Conservation (phyloP, 495 filamentous ascomycete species). For the Annulohypoxylon moriforme region DNA sequence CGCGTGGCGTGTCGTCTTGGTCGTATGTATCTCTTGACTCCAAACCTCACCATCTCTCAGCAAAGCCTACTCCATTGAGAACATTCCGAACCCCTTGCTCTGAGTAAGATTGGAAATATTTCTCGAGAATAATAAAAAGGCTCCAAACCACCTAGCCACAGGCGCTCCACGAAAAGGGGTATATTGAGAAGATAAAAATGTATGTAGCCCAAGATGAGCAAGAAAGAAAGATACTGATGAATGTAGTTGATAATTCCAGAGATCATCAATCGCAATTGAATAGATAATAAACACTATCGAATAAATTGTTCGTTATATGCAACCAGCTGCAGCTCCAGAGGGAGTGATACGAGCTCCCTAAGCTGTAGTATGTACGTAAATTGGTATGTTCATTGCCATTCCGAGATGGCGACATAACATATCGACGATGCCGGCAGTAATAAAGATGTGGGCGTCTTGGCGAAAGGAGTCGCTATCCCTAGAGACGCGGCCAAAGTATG, state of each 20-base stretch:
- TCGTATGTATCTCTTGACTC: constrained; percentile 35
- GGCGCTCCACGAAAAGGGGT: constrained; percentile 35
- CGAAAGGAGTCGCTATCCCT: not conserved
- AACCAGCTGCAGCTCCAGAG: constrained; percentile 24
- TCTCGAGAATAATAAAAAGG: constrained; percentile 20
- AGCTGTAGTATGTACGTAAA: constrained; percentile 23
- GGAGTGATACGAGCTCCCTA: constrained; percentile 6
- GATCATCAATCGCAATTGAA: constrained; percentile 14
- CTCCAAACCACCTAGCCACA: constrained; percentile 30
- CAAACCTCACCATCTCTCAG: constrained; percentile 11
- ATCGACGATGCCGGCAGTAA: constrained; percentile 13
- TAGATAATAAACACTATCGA: constrained; percentile 43
- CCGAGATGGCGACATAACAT: constrained; percentile 8
- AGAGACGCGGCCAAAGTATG: not conserved
- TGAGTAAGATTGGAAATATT: not conserved
- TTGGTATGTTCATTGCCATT: constrained; percentile 1
- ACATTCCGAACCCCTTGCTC: constrained; percentile 7
- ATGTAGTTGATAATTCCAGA: constrained; percentile 22
- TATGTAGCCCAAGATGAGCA: constrained; percentile 20
- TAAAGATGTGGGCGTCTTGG: not conserved
- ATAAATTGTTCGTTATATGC: constrained; percentile 42
- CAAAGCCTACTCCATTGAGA: constrained; percentile 10
- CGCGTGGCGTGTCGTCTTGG: constrained; percentile 42
- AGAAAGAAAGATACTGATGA: constrained; percentile 35
- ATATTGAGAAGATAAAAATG: constrained; percentile 40